Base-by-base conservation (phyloP, 2,329 filamentous ascomycete species). In the Neofusicoccum cordaticola region DNA sequence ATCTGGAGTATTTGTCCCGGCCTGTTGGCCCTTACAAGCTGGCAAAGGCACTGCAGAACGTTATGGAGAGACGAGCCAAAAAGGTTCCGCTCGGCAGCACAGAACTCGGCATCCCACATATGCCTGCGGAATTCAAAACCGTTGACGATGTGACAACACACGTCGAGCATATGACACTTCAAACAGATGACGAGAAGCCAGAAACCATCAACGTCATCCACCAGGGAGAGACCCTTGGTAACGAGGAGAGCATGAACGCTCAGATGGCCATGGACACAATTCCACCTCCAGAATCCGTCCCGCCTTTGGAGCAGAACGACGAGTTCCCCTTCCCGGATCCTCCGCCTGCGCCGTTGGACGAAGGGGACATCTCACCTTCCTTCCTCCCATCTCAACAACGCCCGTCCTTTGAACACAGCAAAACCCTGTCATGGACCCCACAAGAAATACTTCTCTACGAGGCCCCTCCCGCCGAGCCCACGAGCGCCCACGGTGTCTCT, bases 1-100 rank as follows among this genome's bases (percentile, higher is more conserved):
- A 71, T 8, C 68, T 75, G 5, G 77, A 79, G 51, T 73, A 76
- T 35, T 68, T 79, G 2, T 72, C 73, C 6, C 74, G 79, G 51
- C 74, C 75, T 7, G 77, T 77, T 51, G 78, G 78, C 5, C 77
- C 78, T 5, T 71, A 74, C 60, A 80, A 79, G 67, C 72, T 80
- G 22, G 75, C 75, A 5, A 74, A 72, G 56, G 75, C 74, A 2
- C 67, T 79, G 11, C 66, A 68, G 11, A 67, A 71, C n/a, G 76
- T 75, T 47, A 61, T 77, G 2, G 67, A 69, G 9, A 57, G 62
- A 19, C 63, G 41, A 19, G 48, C 34, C 5, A 56, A 41, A 47
- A 65, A 58, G 31, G 17, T 44, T 39, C 17, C 34, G 22, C 41
- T 52, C 47, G n/a, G 62, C n/a, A 41, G 41, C 9, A 17, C 57